Percentiles rank a stretch among this genome's conserved stretches.
Evolutionary conservation across 805 yeast species (phyloP).

Genomic region (Myxozyma monticola): DNA sequence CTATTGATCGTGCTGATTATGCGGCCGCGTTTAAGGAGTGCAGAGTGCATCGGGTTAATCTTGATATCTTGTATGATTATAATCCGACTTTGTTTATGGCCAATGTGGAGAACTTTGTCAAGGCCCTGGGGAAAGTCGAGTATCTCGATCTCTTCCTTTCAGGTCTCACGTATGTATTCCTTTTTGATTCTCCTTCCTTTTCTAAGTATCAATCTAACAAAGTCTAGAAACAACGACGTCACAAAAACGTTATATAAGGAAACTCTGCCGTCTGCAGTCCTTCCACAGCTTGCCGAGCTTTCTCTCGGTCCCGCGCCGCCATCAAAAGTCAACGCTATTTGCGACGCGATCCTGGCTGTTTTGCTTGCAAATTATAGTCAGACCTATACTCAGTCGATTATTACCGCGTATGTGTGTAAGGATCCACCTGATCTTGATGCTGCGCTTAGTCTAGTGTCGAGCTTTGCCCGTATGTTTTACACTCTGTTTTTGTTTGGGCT

Average conservation of each 20-base stretch:
- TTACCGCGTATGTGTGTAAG: slow-evolving; percentile 91
- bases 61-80: slow-evolving; percentile 87
- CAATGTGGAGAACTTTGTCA: slow-evolving; percentile 66
- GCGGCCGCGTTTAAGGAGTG: slow-evolving; percentile 77
- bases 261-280: slow-evolving; percentile 47
- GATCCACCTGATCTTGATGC: slow-evolving; percentile 79
- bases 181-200: neutral
- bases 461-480: slow-evolving; percentile 16
- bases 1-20: slow-evolving; percentile 59
- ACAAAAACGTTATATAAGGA: slow-evolving; percentile 78
- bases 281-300: slow-evolving; percentile 18
- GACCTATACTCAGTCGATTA: slow-evolving; percentile 69
- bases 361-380: slow-evolving; percentile 51
- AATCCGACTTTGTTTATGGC: slow-evolving; percentile 66
- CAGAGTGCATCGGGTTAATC: slow-evolving; percentile 85
- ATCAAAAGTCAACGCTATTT: slow-evolving; percentile 68
- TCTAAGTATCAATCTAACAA: neutral
- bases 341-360: slow-evolving; percentile 65
- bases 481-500: slow-evolving; percentile 37
- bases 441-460: slow-evolving; percentile 62
- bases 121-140: slow-evolving; percentile 69
- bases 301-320: neutral
- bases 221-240: slow-evolving; percentile 73
- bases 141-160: slow-evolving; percentile 85
- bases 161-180: slow-evolving; percentile 47